A percentile compares a stretch with the other conserved stretches of the same genome.
These are phyloP conservation scores for Xylaria digitata DNA, from an alignment of 2,329 filamentous ascomycete genomes.

Conservation along the genomic window DNA sequence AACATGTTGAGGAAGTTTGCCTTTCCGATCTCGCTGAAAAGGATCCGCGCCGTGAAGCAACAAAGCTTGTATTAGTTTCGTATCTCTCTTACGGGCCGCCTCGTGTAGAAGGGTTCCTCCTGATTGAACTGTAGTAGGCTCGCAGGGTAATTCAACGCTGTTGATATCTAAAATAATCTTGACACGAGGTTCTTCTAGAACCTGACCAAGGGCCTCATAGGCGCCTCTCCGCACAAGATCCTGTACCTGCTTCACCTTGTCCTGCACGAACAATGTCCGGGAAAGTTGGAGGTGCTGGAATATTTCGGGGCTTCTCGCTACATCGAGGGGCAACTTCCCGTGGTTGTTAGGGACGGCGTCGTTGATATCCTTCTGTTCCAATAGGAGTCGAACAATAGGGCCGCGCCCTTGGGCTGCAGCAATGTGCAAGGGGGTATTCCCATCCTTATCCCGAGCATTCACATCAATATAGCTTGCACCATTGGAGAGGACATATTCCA, in stretches of 20 bases:
- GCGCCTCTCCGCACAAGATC: constrained; percentile 77
- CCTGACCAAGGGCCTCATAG: constrained; percentile 80
- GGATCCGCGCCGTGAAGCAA: constrained; percentile 95
- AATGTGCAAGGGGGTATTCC: constrained; percentile 91
- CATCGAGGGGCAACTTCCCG: constrained; percentile 85
- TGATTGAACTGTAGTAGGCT: constrained; percentile 78
- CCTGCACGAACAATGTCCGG: constrained; percentile 88
- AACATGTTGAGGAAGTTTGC: constrained; percentile 94
- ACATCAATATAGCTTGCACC: constrained; percentile 77
- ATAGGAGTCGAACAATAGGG: constrained; percentile 82
- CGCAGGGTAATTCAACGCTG: constrained; percentile 86
- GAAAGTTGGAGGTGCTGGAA: constrained; percentile 95
- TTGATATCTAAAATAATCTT: constrained; percentile 93
- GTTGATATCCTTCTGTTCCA: constrained; percentile 86
- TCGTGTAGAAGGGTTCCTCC: constrained; percentile 96
- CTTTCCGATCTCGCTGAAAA: constrained; percentile 93
- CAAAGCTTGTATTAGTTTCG: constrained; percentile 87
- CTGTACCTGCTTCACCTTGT: constrained; percentile 86
- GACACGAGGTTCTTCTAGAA: constrained; percentile 86
- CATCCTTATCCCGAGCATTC: constrained; percentile 91
- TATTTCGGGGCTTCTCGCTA: constrained; percentile 92
- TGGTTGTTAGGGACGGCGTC: constrained; percentile 87
- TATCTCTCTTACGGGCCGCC: constrained; percentile 87
- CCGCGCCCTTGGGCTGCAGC: constrained; percentile 85
- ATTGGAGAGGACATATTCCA: constrained; percentile 92